phyloP scores from a whole-genome alignment of 768 basidiomycete species.

The Hypholoma sublateritium region DNA sequence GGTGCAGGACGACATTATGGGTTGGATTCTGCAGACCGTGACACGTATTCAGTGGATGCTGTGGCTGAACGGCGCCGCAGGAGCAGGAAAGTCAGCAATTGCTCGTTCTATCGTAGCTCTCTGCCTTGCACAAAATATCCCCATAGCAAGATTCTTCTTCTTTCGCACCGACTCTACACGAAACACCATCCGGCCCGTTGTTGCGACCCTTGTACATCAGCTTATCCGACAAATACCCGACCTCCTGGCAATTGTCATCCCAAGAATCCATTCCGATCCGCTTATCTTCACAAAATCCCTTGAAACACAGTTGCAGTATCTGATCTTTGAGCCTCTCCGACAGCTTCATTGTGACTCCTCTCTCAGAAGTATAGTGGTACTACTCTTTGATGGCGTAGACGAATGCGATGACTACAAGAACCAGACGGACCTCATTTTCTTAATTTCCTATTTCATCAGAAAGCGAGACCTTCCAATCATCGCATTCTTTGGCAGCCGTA shows the following conservation, averaged over 20 bases:
- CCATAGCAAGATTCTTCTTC: conserved; percentile 35
- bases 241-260: neutral
- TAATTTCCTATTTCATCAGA: neutral
- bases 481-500: neutral
- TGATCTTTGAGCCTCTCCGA: neutral
- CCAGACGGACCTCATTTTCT: neutral
- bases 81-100: too few relatives aligned
- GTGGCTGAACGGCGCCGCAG: too few relatives aligned
- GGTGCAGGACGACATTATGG: too few relatives aligned
- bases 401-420: conserved; percentile 14
- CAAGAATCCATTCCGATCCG: neutral
- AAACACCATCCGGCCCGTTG: conserved; percentile 21
- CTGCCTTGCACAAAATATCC: neutral
- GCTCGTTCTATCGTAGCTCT: too few relatives aligned
- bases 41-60: too few relatives aligned
- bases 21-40: too few relatives aligned
- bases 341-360: neutral
- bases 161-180: conserved; percentile 26
- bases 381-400: conserved; percentile 23
- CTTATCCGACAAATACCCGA: conserved; percentile 14
- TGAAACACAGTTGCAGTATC: neutral
- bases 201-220: conserved; percentile 30
- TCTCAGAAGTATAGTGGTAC: neutral
- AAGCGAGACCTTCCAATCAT: neutral
- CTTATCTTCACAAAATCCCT: neutral